A percentile compares a stretch with the other conserved stretches of the same genome.
These are phyloP conservation scores for Coniochaeta prunicola DNA, from an alignment of 2,329 filamentous ascomycete species.

Conservation along the genomic window DNA sequence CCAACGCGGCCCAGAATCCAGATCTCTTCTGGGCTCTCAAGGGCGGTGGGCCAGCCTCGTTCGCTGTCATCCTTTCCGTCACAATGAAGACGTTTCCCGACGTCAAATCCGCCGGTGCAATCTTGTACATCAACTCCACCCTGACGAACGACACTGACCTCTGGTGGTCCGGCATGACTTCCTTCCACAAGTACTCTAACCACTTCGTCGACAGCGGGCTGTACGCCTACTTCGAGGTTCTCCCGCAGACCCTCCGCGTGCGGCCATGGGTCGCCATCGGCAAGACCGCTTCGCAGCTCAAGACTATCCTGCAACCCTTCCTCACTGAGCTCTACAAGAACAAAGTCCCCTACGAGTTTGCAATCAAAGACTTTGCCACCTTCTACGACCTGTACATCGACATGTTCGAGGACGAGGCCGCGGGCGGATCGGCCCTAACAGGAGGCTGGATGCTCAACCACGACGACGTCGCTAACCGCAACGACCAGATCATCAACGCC, in stretches of 20 bases:
- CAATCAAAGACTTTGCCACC: slow-evolving; percentile 20
- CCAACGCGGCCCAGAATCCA: slow-evolving; percentile 31
- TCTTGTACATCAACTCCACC: slow-evolving; percentile 28
- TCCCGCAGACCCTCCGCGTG: slow-evolving; percentile 29
- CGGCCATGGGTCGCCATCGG: slow-evolving; percentile 28
- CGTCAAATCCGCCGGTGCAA: slow-evolving; percentile 30
- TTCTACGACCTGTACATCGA: slow-evolving; percentile 29
- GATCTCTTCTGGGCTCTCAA: slow-evolving; percentile 51
- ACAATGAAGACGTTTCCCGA: slow-evolving; percentile 45
- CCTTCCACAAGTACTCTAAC: slow-evolving; percentile 37
- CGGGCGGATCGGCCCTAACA: slow-evolving; percentile 24
- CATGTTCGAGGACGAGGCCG: slow-evolving; percentile 27
- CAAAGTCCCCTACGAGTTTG: slow-evolving; percentile 19
- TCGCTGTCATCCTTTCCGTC: slow-evolving; percentile 39
- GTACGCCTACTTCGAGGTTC: slow-evolving; percentile 35
- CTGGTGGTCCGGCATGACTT: slow-evolving; percentile 39
- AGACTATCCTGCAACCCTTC: slow-evolving; percentile 26
- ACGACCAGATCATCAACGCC: slow-evolving; percentile 25
- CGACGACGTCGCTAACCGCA: slow-evolving; percentile 25
- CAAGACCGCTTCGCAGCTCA: slow-evolving; percentile 25
- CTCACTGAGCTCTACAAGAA: slow-evolving; percentile 22
- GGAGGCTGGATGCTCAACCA: slow-evolving; percentile 30
- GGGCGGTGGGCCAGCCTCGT: slow-evolving; percentile 45
- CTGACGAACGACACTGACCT: slow-evolving; percentile 27
- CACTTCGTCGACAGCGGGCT: slow-evolving; percentile 33